Base-by-base conservation (phyloP, 1,139 yeast genomes). In the Geotrichum armillariae region DNA sequence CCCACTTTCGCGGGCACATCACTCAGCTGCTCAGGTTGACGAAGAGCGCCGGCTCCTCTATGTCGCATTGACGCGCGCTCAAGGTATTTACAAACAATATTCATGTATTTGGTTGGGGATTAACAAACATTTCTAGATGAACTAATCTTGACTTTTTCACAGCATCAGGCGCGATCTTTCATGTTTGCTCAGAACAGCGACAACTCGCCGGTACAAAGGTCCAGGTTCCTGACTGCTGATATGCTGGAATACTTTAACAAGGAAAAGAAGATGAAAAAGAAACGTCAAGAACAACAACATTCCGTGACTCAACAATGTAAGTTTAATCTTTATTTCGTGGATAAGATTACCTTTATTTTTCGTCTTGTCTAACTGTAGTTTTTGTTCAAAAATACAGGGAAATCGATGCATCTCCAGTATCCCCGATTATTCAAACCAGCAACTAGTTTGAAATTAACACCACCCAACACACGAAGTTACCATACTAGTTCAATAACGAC, bases 61-160 rank as follows among this genome's bases (percentile, higher is more conserved):
- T 63, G 98, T 93, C 7, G 96, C 96, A 0, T 72, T 85, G 41
- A 90, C 97, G 0, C 74, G 99, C 56, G 95, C 97, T 0, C 84
- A 85, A 64, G 66, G 51, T 48, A 43, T 18, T 25, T 14, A 9
- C 18, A 14, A 36, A 23, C 16, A 38, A 8, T 8, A 31, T 11
- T 5, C 7, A 7, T 25, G 43, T 20, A n/a, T 16, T 3, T 27
- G 8, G 5, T n/a, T 18, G 7, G 7, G 17, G 16, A 36, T 5
- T 12, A 16, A n/a, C n/a, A 14, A 20, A 6, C 9, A 5, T 35
- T 35, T 35, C 17, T 35, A 31, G 41, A 45, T 23, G 23, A 31
- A 31, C 42, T 16, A 12, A 22, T 31, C 34, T 22, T 23, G 35
- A 38, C 41, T 14, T 44, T 18, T 31, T 8, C 44, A 7, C 44